These are phyloP conservation scores for Lotmaria passim DNA, from an alignment of 208 protist genomes.

Conservation along the genomic window DNA sequence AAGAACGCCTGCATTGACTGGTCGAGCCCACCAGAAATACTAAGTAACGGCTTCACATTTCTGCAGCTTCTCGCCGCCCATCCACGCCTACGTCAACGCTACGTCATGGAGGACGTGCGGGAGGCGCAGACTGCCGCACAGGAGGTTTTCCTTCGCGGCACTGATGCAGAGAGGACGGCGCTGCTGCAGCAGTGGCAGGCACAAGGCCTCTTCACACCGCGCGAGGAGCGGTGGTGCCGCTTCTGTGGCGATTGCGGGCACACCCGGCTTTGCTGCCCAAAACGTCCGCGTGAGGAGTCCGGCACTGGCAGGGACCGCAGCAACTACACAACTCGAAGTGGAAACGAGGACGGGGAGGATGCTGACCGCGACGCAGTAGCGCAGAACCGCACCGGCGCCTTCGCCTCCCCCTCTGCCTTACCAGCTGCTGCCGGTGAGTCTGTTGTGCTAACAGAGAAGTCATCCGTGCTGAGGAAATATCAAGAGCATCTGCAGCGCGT, in stretches of 20 bases:
- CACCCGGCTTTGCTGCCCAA: conserved; percentile 55
- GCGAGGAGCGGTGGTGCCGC: conserved; percentile 71
- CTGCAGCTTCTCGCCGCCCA: conserved; percentile 70
- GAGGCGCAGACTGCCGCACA: conserved; percentile 26
- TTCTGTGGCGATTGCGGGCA: conserved; percentile 67
- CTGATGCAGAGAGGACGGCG: conserved; percentile 24
- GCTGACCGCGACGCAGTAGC: not conserved
- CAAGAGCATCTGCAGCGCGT: conserved; percentile 68
- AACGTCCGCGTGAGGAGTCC: conserved; percentile 8
- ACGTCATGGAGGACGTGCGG: conserved; percentile 19
- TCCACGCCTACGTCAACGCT: conserved; percentile 47
- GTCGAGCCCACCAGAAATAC: conserved; percentile 56
- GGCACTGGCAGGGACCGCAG: not conserved
- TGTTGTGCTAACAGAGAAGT: not conserved
- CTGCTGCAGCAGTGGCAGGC: conserved; percentile 50
- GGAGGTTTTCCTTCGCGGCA: conserved; percentile 36
- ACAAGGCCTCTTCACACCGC: conserved; percentile 45
- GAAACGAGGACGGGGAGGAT: not conserved
- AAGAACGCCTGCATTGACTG: conserved; percentile 87
- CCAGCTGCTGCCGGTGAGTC: not conserved
- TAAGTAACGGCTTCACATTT: conserved; percentile 81
- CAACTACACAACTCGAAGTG: not conserved
- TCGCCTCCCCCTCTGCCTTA: not conserved
- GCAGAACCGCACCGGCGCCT: not conserved
- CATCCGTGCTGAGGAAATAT: conserved; percentile 53